Percentiles rank a stretch among this genome's conserved stretches.
phyloP scores from a whole-genome alignment of 495 filamentous ascomycete species.

The Tetracladium marchalianum region DNA sequence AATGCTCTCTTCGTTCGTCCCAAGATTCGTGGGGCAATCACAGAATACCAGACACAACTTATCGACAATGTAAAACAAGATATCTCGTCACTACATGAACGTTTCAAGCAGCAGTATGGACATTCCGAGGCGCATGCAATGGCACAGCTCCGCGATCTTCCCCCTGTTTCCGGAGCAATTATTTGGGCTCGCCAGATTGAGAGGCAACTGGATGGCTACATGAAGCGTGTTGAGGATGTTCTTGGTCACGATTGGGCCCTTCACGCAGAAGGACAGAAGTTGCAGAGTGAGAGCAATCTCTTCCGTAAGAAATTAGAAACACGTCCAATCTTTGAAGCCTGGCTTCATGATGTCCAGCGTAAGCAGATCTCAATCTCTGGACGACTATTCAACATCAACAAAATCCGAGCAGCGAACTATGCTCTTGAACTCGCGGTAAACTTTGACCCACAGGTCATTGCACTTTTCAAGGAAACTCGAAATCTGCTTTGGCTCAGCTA shows the following conservation, averaged over 20 bases:
- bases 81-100: slow-evolving; percentile 84
- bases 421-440: slow-evolving; percentile 82
- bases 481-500: slow-evolving; percentile 91
- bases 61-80: slow-evolving; percentile 96
- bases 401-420: slow-evolving; percentile 79
- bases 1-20: slow-evolving; percentile 96
- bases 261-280: slow-evolving; percentile 89
- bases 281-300: slow-evolving; percentile 75
- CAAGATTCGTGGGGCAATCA: slow-evolving; percentile 94
- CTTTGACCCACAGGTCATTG: slow-evolving; percentile 94
- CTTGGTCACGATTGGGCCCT: slow-evolving; percentile 88
- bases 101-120: slow-evolving; percentile 97
- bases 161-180: slow-evolving; percentile 90
- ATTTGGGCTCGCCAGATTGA: slow-evolving; percentile 97
- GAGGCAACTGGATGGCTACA: slow-evolving; percentile 84
- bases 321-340: slow-evolving; percentile 83
- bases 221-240: slow-evolving; percentile 96
- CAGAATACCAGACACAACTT: slow-evolving; percentile 93
- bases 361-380: slow-evolving; percentile 85
- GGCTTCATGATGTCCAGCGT: slow-evolving; percentile 79
- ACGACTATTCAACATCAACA: slow-evolving; percentile 79
- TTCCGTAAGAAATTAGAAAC: slow-evolving; percentile 97
- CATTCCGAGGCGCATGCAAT: slow-evolving; percentile 96
- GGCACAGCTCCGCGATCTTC: slow-evolving; percentile 90
- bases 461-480: slow-evolving; percentile 96